A percentile compares a stretch with the other conserved stretches of the same genome.
These are phyloP conservation scores for Paramyrothecium sp. DNA, from an alignment of 2,329 filamentous ascomycete genomes.

Conservation along the genomic window DNA sequence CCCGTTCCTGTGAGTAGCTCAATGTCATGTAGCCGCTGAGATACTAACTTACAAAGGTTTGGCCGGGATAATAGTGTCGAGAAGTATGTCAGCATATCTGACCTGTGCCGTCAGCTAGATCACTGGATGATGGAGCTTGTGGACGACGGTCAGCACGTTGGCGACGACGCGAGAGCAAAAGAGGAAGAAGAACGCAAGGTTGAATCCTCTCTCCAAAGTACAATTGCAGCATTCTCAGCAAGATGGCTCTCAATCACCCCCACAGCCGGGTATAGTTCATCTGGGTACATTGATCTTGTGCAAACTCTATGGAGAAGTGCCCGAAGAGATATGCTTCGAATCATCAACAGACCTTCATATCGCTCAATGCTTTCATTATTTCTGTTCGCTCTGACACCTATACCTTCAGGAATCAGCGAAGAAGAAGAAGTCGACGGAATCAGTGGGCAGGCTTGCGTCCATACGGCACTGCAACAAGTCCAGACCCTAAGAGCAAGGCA, in stretches of 20 bases:
- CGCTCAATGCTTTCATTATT: slow-evolving; percentile 37
- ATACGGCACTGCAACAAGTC: slow-evolving; percentile 38
- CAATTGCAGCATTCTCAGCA: slow-evolving; percentile 24
- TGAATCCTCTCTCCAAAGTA: slow-evolving; percentile 22
- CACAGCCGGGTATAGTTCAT: background rate
- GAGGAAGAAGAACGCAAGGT: slow-evolving; percentile 17
- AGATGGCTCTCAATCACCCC: slow-evolving; percentile 25
- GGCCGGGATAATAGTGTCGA: slow-evolving; percentile 20
- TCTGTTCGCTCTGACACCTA: slow-evolving; percentile 37
- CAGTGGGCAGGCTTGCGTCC: slow-evolving; percentile 36
- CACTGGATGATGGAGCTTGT: slow-evolving; percentile 28
- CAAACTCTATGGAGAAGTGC: slow-evolving; percentile 31
- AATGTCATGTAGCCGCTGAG: background rate
- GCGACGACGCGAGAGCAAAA: slow-evolving; percentile 4
- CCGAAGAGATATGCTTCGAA: slow-evolving; percentile 34
- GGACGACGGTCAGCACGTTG: slow-evolving; percentile 2
- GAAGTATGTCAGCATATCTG: slow-evolving; percentile 26
- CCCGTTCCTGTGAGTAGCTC: slow-evolving; percentile 31
- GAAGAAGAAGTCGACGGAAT: slow-evolving; percentile 39
- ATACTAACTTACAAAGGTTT: slow-evolving; percentile 14
- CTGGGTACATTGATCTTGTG: slow-evolving; percentile 10
- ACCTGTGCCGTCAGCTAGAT: slow-evolving; percentile 29
- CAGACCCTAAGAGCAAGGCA: slow-evolving; percentile 36
- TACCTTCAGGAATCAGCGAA: slow-evolving; percentile 35
- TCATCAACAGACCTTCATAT: slow-evolving; percentile 39